Base-by-base conservation (phyloP, 2,329 filamentous ascomycete genomes). In the Colletotrichum theobromicola region DNA sequence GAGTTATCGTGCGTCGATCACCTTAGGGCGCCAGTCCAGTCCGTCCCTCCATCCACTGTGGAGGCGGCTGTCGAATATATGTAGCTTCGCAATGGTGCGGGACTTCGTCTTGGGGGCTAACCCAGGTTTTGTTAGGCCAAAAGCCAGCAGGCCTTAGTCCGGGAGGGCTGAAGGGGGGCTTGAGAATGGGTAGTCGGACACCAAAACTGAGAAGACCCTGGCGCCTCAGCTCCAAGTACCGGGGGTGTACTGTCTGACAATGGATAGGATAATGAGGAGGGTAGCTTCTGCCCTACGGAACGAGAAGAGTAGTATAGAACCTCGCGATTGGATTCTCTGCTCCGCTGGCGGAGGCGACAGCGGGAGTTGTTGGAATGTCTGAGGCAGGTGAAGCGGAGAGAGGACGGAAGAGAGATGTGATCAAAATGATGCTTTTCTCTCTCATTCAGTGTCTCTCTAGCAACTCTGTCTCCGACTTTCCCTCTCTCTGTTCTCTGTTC, bases 161-260 rank as follows among this genome's bases (percentile, higher is more conserved):
- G 77, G 81, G 79, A 84, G 82, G 83, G 83, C 83, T 84, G 83
- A 84, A 81, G 75, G 79, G 61, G 78, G 79, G 78, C 76, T 78
- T 75, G 69, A 64, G 42, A 68, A 73, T 67, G 72, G 69, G 64
- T 32, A 68, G 64, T 72, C 30, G 24, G 67, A 75, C 21, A 72
- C 72, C 62, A 67, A 63, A 64, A 55, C n/a, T n/a, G 55, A 37
- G 72, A 75, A 70, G 72, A 72, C 69, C 62, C 72, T 72, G 64
- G 69, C 68, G 72, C 72, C 68, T 74, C 72, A 73, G 72, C 69
- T 75, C 63, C 68, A 75, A 68, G 69, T 75, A 75, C 69, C 63
- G 72, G 69, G 69, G 57, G 62, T 67, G 55, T 30, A 34, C 62
- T 75, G 72, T 75, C 69, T 67, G 72, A 62, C 67, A 67, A 67